Evolutionary conservation across 768 basidiomycete genomes (phyloP), one percentile per base, ranked within the genome.

Genomic region (Lentinula edodes): DNA sequence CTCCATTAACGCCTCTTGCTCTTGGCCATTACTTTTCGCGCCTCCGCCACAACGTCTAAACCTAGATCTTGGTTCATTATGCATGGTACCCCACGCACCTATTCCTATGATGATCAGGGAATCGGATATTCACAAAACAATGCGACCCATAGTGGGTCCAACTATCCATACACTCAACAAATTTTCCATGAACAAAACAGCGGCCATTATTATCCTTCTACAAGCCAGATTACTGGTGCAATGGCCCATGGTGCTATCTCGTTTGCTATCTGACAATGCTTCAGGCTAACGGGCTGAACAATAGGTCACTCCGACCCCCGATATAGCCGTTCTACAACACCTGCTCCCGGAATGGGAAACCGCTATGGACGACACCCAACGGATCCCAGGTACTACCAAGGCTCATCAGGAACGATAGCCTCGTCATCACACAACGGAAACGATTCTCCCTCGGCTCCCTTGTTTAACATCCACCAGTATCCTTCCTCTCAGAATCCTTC

Each of bases 81-180:
- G 78, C 74, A 80, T 58, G 74, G 60, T 20, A 61, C 78, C 62
- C 66, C 75, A 63, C 80, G 78, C 52, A 66, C 74, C 45, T 80
- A 78, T 66, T 63, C 76, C 35, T 81, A 78, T 64, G 79, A 79
- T 54, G 75, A 76, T 62, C 71, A 71, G 62, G 68, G 61, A 55
- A 67, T 67, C 34, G 65, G 66, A 43, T 76, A 46, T 51, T 52
- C 52, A 23, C 34, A 41, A 20, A 56, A 23, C 54, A 41, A 46
- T 35, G 39, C 39, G 42, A 4, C 52, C 12, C 16, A 46, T 48
- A 32, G 52, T 20, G 39, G 42, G 12, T 52, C 51, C 28, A 50
- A 52, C 38, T 58, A 58, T 16, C 18, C 56, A 23, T 57, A 57
- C 36, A n/a, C 54, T 15, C 23, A 45, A 34, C 52, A 57, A 15